These are phyloP conservation scores for Penicillium digitatum DNA, from an alignment of 2,329 filamentous ascomycete species.

Conservation along the genomic window DNA sequence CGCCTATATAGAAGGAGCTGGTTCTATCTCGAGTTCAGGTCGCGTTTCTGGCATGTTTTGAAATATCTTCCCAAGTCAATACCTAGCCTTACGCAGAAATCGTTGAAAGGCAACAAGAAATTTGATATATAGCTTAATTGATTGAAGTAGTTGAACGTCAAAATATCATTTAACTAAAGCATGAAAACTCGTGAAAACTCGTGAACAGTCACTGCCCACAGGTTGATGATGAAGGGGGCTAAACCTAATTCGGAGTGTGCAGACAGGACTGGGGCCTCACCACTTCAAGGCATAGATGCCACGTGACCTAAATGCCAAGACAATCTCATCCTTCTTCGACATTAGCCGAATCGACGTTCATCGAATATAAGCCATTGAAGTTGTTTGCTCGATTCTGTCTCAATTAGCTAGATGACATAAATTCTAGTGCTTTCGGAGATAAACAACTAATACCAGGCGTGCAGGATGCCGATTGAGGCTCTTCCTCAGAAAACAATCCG, in stretches of 20 bases:
- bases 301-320: background rate
- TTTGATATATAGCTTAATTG: too few species aligned
- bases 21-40: too few species aligned
- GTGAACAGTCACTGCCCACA: too few species aligned
- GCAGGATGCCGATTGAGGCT: constrained; percentile 46
- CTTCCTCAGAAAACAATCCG: constrained; percentile 44
- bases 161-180: too few species aligned
- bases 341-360: background rate
- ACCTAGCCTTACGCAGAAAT: too few species aligned
- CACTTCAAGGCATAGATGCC: accelerated
- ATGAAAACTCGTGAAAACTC: too few species aligned
- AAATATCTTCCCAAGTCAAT: too few species aligned
- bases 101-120: too few species aligned
- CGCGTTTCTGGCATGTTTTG: too few species aligned
- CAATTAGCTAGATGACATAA: background rate
- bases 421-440: background rate
- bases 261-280: background rate
- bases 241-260: background rate
- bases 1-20: too few species aligned
- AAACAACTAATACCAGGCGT: background rate
- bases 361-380: background rate
- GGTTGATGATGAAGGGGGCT: background rate
- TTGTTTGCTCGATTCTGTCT: background rate
- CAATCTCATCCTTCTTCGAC: background rate
- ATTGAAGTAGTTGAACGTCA: too few species aligned